These are phyloP conservation scores for Dactylellina parvicollis DNA, from an alignment of 2,329 filamentous ascomycete genomes.

Conservation along the genomic window DNA sequence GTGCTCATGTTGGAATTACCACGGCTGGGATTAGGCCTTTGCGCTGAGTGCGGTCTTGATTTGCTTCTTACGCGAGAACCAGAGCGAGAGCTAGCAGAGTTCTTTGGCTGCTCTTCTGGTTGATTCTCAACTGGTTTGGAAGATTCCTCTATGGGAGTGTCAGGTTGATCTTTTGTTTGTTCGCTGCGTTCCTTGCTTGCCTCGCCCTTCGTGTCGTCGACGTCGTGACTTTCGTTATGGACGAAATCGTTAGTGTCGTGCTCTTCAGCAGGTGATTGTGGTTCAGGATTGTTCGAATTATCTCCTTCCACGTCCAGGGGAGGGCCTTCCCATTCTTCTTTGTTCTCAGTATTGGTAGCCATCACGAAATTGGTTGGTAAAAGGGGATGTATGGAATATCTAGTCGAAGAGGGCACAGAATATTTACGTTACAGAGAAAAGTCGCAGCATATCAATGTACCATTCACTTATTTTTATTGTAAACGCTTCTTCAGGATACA, in stretches of 20 bases:
- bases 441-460: neutral
- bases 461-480: neutral
- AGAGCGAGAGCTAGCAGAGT: conserved; percentile 1
- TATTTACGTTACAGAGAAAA: neutral
- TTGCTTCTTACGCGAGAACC: conserved; percentile 5
- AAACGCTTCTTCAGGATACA: neutral
- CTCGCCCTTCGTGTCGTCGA: conserved; percentile 3
- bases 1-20: conserved; percentile 26
- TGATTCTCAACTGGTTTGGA: neutral
- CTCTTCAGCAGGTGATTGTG: conserved; percentile 4
- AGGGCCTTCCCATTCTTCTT: conserved; percentile 49
- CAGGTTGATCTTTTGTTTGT: neutral
- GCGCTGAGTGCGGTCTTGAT: conserved; percentile 19
- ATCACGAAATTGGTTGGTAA: conserved; percentile 2
- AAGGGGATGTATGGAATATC: neutral
- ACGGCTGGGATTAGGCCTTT: neutral
- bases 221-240: conserved; percentile 13
- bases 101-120: conserved; percentile 1
- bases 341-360: conserved; percentile 40
- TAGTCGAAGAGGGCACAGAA: neutral
- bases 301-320: conserved; percentile 26
- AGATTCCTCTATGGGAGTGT: neutral
- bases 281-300: conserved; percentile 1
- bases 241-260: neutral
- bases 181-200: conserved; percentile 22